Evolutionary conservation across 2,329 filamentous ascomycete genomes (phyloP).

Genomic region (Colletotrichum euphorbiae): DNA sequence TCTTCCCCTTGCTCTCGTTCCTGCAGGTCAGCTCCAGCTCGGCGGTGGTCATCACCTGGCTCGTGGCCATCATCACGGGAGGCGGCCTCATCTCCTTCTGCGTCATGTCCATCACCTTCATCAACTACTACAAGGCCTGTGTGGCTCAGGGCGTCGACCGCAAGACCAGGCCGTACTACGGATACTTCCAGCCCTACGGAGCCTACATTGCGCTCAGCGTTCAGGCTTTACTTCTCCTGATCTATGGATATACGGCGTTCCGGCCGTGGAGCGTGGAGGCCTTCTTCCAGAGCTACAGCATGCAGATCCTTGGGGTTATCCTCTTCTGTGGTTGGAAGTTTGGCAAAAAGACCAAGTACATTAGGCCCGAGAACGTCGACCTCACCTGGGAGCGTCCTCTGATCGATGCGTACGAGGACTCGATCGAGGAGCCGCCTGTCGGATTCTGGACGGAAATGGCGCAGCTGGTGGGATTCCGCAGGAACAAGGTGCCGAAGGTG

Average conservation of each 20-base stretch:
- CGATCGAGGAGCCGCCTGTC: conserved; percentile 49
- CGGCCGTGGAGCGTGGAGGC: conserved; percentile 67
- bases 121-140: conserved; percentile 71
- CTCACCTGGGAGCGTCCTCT: conserved; percentile 68
- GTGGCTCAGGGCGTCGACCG: conserved; percentile 62
- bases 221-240: conserved; percentile 69
- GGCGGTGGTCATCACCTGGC: conserved; percentile 74
- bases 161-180: conserved; percentile 73
- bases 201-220: conserved; percentile 67
- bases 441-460: conserved; percentile 68
- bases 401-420: conserved; percentile 68
- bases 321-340: conserved; percentile 70
- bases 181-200: conserved; percentile 74
- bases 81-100: conserved; percentile 35
- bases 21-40: conserved; percentile 53
- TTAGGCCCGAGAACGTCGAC: conserved; percentile 66
- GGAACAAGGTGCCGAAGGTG: too few species aligned
- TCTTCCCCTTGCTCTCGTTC: conserved; percentile 32
- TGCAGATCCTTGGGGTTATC: conserved; percentile 69
- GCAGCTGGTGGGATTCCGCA: too few species aligned
- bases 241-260: conserved; percentile 74
- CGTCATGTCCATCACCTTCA: conserved; percentile 60
- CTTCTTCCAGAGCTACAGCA: conserved; percentile 74
- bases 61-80: conserved; percentile 74
- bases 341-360: conserved; percentile 67